phyloP scores from a whole-genome alignment of 1,284 basidiomycete species.

The Ustilago vetiveriae region DNA sequence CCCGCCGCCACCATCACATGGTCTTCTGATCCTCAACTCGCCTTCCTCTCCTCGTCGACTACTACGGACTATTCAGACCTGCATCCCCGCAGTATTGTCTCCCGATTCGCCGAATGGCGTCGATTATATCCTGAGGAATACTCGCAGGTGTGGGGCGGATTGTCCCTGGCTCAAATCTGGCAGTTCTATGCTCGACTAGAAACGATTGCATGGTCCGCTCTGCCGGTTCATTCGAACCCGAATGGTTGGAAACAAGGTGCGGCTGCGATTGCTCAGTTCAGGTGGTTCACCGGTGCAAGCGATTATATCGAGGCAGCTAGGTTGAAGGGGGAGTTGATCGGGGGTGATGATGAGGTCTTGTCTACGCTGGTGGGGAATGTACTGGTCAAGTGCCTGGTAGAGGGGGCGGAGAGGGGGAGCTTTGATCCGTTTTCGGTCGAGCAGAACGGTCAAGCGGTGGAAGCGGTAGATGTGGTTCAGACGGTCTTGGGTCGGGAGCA shows the following conservation, averaged over 20 bases:
- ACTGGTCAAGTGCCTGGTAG: slow-evolving; percentile 39
- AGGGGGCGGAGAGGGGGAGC: slow-evolving; percentile 27
- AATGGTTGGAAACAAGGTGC: slow-evolving; percentile 3
- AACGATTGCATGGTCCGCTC: slow-evolving; percentile 44
- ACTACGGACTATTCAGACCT: slow-evolving; percentile 5
- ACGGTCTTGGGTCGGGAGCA: slow-evolving; percentile 28
- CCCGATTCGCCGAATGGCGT: slow-evolving; percentile 57
- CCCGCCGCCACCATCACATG: slow-evolving; percentile 18
- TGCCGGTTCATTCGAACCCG: slow-evolving; percentile 11
- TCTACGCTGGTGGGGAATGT: slow-evolving; percentile 42
- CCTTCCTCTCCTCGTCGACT: not conserved
- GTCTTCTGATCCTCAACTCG: too few species aligned
- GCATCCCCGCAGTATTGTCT: slow-evolving; percentile 50
- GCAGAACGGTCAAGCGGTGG: slow-evolving; percentile 34
- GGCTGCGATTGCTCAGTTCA: slow-evolving; percentile 8
- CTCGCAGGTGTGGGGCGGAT: slow-evolving; percentile 58
- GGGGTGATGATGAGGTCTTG: slow-evolving; percentile 59
- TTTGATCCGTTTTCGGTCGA: slow-evolving; percentile 42
- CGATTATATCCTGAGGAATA: slow-evolving; percentile 54
- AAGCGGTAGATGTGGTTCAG: slow-evolving; percentile 37
- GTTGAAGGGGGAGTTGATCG: slow-evolving; percentile 1
- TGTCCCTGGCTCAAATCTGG: slow-evolving; percentile 60
- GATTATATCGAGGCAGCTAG: slow-evolving; percentile 3
- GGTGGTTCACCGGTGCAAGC: slow-evolving; percentile 25
- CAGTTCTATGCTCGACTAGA: slow-evolving; percentile 60